Base-by-base conservation (phyloP, 1,284 basidiomycete species). In the Kwoniella shivajii region DNA sequence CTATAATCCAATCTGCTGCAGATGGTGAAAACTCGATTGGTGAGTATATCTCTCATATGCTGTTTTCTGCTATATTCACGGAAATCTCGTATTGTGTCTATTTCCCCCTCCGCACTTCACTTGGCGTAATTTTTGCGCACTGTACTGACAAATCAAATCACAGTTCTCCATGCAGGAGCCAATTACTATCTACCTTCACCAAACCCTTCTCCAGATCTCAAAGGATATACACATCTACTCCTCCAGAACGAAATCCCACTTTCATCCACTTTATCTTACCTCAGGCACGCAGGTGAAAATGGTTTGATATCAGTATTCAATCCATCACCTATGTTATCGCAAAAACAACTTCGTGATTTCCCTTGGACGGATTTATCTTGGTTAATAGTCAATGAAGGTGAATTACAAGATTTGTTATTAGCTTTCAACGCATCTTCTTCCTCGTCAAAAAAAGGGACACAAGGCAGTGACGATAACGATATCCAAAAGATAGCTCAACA, bases 181-280 rank as follows among this genome's bases (percentile, higher is more conserved):
- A 80, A 80, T 60, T 65, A 64, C 54, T 33, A 63, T 42, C 24
- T 64, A 4, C 59, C 67, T 2, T 22, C 59, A 53, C 65, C 24
- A 47, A 64, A 38, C 47, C 52, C 64, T 39, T 42, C 51, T n/a
- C 66, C 66, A 9, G 46, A 66, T 30, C 57, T 73, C 2, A 33
- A 44, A 9, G 55, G 54, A 22, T 68, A 72, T 63, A 76, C 80
- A 16, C 80, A 83, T 61, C 69, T 84, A 5, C 71, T 83, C n/a
- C 68, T 84, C 1, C 83, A 84, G 59, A 84, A 84, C 65, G 83
- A 84, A 68, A 82, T 84, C 49, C 82, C 82, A 0, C 72, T 83
- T 13, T 48, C 62, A 1, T 74, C 77, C 6, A 84, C 83, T 5
- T 54, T 74, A 14, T 64, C 76, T 3, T 80, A 81, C 61, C 72